A percentile compares a stretch with the other conserved stretches of the same genome.
Evolutionary conservation across 768 basidiomycete species (phyloP).

Genomic region (Leccinum ochraceum): DNA sequence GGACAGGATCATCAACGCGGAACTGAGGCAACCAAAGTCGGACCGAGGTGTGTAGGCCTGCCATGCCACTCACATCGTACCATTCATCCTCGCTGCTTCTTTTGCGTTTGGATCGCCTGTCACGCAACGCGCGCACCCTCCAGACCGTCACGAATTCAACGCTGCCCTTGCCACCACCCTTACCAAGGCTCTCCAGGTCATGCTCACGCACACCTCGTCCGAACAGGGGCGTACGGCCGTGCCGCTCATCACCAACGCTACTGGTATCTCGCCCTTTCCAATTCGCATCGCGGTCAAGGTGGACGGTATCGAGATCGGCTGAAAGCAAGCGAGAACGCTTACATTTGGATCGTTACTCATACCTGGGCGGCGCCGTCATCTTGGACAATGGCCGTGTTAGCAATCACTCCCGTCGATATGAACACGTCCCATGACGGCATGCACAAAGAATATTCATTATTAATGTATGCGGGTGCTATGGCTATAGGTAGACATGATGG

Average conservation of each 20-base stretch:
- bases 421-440: neutral
- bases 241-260: slow-evolving; percentile 75
- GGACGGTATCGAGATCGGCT: slow-evolving; percentile 63
- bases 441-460: neutral
- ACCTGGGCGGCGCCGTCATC: neutral
- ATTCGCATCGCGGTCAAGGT: slow-evolving; percentile 68
- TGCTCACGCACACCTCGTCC: slow-evolving; percentile 78
- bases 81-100: neutral
- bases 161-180: slow-evolving; percentile 59
- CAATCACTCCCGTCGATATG: neutral
- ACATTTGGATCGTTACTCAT: neutral
- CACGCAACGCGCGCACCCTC: neutral
- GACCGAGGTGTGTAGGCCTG: slow-evolving; percentile 53
- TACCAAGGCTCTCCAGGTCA: slow-evolving; percentile 64
- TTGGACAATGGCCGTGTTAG: neutral
- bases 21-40: slow-evolving; percentile 69
- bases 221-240: slow-evolving; percentile 74
- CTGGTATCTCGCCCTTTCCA: slow-evolving; percentile 80
- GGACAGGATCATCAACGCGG: slow-evolving; percentile 75
- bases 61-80: neutral
- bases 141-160: slow-evolving; percentile 55
- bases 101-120: neutral
- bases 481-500: slow-evolving; percentile 10
- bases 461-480: neutral
- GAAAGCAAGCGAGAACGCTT: neutral